Conservation (phyloP, 805 yeast genomes). For the Yarrowia bubula region DNA sequence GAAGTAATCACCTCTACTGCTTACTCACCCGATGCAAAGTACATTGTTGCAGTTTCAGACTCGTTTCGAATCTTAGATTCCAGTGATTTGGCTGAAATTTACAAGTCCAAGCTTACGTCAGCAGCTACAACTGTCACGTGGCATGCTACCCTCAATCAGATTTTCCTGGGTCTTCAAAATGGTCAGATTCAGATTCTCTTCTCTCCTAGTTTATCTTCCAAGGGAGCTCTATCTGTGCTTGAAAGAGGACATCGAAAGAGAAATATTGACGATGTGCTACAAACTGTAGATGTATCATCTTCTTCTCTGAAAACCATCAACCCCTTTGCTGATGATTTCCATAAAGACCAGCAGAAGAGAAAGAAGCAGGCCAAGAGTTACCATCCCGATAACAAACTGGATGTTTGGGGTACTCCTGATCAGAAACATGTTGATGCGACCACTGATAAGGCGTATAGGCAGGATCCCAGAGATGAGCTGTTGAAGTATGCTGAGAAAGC, state of each 20-base stretch:
- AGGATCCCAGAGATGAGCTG: slow-evolving; percentile 41
- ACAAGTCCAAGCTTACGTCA: slow-evolving; percentile 15
- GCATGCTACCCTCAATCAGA: slow-evolving; percentile 38
- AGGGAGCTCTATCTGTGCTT: slow-evolving; percentile 37
- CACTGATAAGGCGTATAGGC: slow-evolving; percentile 30
- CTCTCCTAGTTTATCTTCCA: slow-evolving; percentile 34
- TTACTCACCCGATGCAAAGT: slow-evolving; percentile 35
- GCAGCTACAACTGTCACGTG: slow-evolving; percentile 33
- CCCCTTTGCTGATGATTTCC: slow-evolving; percentile 35
- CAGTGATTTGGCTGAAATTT: slow-evolving; percentile 35
- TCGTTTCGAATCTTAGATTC: slow-evolving; percentile 35
- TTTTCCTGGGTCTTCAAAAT: slow-evolving; percentile 35
- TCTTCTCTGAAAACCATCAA: slow-evolving; percentile 28
- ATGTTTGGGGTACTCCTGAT: slow-evolving; percentile 35
- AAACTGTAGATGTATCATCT: slow-evolving; percentile 33
- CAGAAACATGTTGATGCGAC: slow-evolving; percentile 31
- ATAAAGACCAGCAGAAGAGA: slow-evolving; percentile 25
- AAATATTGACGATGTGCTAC: slow-evolving; percentile 38
- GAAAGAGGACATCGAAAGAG: slow-evolving; percentile 35
- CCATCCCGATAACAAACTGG: slow-evolving; percentile 32
- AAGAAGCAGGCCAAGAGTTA: slow-evolving; percentile 19
- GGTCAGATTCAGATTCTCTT: slow-evolving; percentile 38
- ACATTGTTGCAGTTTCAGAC: slow-evolving; percentile 35
- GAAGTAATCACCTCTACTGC: slow-evolving; percentile 31
- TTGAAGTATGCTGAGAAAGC: slow-evolving; percentile 38